Conservation (phyloP, 345 rosid species). For the Eucalyptus decipiens region DNA sequence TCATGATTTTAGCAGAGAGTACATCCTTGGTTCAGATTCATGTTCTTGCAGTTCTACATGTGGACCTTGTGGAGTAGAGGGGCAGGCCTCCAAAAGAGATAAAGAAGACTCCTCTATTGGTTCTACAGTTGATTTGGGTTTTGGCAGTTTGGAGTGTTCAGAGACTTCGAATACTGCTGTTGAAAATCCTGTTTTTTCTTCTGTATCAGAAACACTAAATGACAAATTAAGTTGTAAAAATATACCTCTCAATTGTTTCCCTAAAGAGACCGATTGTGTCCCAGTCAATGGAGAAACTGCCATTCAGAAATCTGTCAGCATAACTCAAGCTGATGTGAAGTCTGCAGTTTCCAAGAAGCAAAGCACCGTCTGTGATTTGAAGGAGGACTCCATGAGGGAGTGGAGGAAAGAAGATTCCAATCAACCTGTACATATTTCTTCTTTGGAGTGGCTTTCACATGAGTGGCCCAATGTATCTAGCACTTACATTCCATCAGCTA, state of each 20-base stretch:
- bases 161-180: slow-evolving; percentile 1
- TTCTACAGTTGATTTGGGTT: slow-evolving; percentile 5
- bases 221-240: slow-evolving; percentile 8
- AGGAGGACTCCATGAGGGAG: slow-evolving; percentile 20
- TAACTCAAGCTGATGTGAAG: slow-evolving; percentile 15
- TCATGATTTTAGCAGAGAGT: background rate
- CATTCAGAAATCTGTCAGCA: slow-evolving; percentile 7
- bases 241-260: slow-evolving; percentile 6
- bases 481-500: slow-evolving; percentile 58
- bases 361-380: slow-evolving; percentile 10
- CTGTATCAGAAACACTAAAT: slow-evolving; percentile 5
- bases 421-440: slow-evolving; percentile 14
- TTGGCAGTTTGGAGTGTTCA: slow-evolving; percentile 1
- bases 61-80: slow-evolving; percentile 19
- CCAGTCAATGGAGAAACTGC: slow-evolving; percentile 11
- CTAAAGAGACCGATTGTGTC: slow-evolving; percentile 4
- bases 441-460: slow-evolving; percentile 53
- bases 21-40: slow-evolving; percentile 1
- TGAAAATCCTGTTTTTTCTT: slow-evolving; percentile 6
- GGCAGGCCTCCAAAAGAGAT: slow-evolving; percentile 6
- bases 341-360: slow-evolving; percentile 7
- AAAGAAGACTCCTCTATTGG: slow-evolving; percentile 14
- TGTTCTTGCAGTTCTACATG: slow-evolving; percentile 11
- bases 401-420: slow-evolving; percentile 21
- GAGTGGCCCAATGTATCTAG: slow-evolving; percentile 86